Evolutionary conservation across 352 stramenopile genomes (phyloP).

Genomic region (Lagenidium sp.): DNA sequence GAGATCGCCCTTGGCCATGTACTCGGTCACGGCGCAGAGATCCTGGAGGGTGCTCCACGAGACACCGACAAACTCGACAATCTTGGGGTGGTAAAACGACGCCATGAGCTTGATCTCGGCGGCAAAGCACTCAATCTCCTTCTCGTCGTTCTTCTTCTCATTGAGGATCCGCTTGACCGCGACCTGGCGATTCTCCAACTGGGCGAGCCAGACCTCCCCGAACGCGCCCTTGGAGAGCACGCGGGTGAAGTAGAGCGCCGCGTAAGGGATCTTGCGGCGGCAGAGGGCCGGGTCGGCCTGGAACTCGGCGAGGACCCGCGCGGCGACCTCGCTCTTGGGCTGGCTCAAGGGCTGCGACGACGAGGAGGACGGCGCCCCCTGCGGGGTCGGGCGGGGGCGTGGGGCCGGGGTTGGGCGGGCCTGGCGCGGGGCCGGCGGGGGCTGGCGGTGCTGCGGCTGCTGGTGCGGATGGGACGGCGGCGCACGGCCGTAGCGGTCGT

Average conservation of each 20-base stretch:
- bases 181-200: slow-evolving; percentile 70
- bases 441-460: background rate
- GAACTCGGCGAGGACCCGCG: slow-evolving; percentile 58
- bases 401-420: background rate
- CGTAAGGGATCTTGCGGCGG: slow-evolving; percentile 51
- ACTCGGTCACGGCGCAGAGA: slow-evolving; percentile 72
- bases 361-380: background rate
- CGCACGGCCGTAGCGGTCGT: background rate
- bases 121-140: slow-evolving; percentile 78
- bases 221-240: slow-evolving; percentile 82
- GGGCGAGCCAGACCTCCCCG: slow-evolving; percentile 77
- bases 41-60: slow-evolving; percentile 65
- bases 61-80: slow-evolving; percentile 74
- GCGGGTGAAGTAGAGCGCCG: slow-evolving; percentile 73
- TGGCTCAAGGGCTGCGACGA: too few relatives aligned
- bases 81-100: slow-evolving; percentile 71
- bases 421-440: too few relatives aligned
- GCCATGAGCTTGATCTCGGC: slow-evolving; percentile 85
- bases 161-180: slow-evolving; percentile 76
- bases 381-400: background rate
- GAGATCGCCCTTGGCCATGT: slow-evolving; percentile 73
- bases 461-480: background rate
- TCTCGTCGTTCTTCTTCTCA: slow-evolving; percentile 76
- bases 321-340: slow-evolving; percentile 30
- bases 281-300: slow-evolving; percentile 48